Conservation (phyloP, 805 yeast species). For the Vanderwaltozyma tropicalis region DNA sequence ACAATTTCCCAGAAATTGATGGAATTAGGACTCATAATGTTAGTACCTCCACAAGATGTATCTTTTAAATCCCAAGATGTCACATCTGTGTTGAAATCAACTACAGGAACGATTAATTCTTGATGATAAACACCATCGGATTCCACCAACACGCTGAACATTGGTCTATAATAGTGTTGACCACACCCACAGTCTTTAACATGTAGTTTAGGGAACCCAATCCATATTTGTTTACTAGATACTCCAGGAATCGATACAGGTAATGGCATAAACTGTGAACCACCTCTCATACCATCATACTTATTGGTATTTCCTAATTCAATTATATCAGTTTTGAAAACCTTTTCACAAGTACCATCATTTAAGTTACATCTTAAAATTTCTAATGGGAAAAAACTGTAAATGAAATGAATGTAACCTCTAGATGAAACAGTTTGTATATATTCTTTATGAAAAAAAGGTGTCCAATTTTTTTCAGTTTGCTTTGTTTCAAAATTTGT, state of each 20-base stretch:
- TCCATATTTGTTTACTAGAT: conserved; percentile 7
- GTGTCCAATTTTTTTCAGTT: conserved; percentile 10
- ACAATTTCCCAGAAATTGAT: conserved; percentile 10
- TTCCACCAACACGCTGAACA: conserved; percentile 7
- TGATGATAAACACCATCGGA: conserved; percentile 7
- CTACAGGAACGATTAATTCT: conserved; percentile 7
- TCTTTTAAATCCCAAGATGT: conserved; percentile 7
- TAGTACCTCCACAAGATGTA: conserved; percentile 4
- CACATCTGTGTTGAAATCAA: conserved; percentile 7
- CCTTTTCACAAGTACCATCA: conserved; percentile 10
- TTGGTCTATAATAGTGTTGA: conserved; percentile 5
- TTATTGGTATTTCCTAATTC: conserved; percentile 2
- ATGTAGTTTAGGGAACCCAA: conserved; percentile 9
- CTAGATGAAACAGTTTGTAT: conserved; percentile 10
- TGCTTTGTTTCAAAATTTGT: conserved; percentile 3
- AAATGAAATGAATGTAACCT: conserved; percentile 10
- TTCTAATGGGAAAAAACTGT: conserved; percentile 8
- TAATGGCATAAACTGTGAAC: conserved; percentile 8
- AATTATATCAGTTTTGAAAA: conserved; percentile 5
- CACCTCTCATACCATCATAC: conserved; percentile 7
- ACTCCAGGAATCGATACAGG: conserved; percentile 5
- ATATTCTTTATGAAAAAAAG: conserved; percentile 6
- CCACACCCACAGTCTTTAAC: conserved; percentile 8
- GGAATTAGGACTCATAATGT: conserved; percentile 8
- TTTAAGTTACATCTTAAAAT: conserved; percentile 9